Conservation (phyloP, 2,329 filamentous ascomycete species). For the Coniochaeta prunicola region DNA sequence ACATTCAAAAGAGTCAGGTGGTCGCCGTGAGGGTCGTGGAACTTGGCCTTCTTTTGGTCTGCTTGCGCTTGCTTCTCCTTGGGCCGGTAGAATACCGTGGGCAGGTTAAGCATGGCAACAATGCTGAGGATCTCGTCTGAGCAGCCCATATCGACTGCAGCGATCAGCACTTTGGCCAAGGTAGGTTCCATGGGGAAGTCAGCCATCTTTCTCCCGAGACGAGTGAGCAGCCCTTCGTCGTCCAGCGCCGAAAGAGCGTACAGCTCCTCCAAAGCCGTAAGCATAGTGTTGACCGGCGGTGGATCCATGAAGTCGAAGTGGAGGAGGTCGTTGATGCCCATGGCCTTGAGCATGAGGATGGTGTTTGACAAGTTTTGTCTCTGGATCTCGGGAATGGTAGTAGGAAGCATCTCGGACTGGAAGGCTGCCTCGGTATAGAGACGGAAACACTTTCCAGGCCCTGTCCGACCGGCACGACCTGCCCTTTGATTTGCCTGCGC, state of each 20-base stretch:
- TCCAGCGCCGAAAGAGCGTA: conserved; percentile 89
- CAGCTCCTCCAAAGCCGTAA: conserved; percentile 89
- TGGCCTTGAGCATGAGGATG: conserved; percentile 96
- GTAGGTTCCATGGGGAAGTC: conserved; percentile 98
- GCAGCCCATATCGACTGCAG: conserved; percentile 78
- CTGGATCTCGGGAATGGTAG: conserved; percentile 93
- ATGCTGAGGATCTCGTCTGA: conserved; percentile 93
- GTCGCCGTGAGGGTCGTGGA: conserved; percentile 90
- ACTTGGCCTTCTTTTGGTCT: conserved; percentile 96
- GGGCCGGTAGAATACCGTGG: conserved; percentile 85
- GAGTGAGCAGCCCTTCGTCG: conserved; percentile 88
- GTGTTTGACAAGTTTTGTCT: conserved; percentile 87
- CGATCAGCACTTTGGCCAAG: conserved; percentile 83
- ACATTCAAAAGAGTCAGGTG: conserved; percentile 94
- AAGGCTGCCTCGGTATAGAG: conserved; percentile 94
- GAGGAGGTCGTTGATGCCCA: conserved; percentile 96
- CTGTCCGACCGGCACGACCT: conserved; percentile 87
- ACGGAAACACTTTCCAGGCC: conserved; percentile 92
- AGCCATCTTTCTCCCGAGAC: conserved; percentile 92
- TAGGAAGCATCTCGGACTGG: conserved; percentile 94
- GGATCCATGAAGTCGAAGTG: conserved; percentile 99
- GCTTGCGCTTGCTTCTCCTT: conserved; percentile 96
- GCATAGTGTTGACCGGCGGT: conserved; percentile 94
- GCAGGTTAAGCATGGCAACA: conserved; percentile 86
- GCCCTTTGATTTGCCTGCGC: conserved; percentile 93